Conservation (phyloP, 2,329 filamentous ascomycete species). For the Alternaria sp. region DNA sequence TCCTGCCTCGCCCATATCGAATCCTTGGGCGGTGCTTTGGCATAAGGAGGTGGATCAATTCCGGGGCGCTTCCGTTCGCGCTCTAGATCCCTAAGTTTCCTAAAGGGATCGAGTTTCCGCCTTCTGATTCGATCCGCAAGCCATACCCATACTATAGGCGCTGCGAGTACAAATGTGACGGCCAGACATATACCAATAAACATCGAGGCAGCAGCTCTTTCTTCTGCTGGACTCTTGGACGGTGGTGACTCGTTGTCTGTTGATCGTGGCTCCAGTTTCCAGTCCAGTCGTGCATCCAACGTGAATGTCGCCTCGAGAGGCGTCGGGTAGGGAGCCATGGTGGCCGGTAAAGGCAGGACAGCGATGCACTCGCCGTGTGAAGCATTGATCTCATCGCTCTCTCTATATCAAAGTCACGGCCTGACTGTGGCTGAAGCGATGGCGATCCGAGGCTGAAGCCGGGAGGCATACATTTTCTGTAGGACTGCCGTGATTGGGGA, state of each 20-base stretch:
- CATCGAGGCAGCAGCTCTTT: not conserved
- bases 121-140: conserved; percentile 1
- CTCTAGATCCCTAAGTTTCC: conserved; percentile 1
- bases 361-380: not conserved
- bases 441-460: conserved; percentile 5
- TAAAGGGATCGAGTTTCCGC: not conserved
- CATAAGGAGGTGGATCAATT: not conserved
- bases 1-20: conserved; percentile 5
- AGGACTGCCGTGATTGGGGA: not conserved
- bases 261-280: not conserved
- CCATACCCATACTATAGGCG: conserved; percentile 6
- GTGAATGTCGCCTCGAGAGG: not conserved
- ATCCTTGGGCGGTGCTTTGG: not conserved
- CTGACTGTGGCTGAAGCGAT: not conserved
- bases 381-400: not conserved
- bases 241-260: not conserved
- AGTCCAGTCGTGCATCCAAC: not conserved
- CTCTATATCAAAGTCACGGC: not conserved
- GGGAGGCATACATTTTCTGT: conserved; percentile 6
- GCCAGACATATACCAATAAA: conserved; percentile 3
- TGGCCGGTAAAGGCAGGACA: not conserved
- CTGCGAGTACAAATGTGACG: not conserved
- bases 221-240: not conserved
- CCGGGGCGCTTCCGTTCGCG: not conserved
- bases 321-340: not conserved